Evolutionary conservation across 1,139 yeast genomes (phyloP), one percentile per base, ranked within the genome.

Genomic region (Meyerozyma smithsonii): DNA sequence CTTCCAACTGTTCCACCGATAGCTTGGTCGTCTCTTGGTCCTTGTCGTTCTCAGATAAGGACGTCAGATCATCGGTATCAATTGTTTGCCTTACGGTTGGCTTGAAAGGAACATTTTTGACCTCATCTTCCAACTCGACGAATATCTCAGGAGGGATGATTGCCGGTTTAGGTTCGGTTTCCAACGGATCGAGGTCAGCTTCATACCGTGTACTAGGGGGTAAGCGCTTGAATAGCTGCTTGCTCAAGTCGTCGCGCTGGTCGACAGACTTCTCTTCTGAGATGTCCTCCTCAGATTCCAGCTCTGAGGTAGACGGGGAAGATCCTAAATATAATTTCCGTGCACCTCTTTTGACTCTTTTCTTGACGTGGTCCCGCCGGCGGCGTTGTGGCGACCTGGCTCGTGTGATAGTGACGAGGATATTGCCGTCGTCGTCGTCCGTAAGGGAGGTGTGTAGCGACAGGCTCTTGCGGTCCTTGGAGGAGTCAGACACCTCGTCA

Each of bases 401-500:
- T 3, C 46, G 19, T n/a, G 36, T 36, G 8, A 41, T 43, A 26
- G 35, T 36, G 39, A 44, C 35, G 11, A 46, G 35, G 11, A 12
- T n/a, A 5, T 26, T 26, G 23, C 21, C 21, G 28, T 40, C 46
- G 21, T 43, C 46, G 19, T 46, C 41, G 10, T 43, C 46, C 11
- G 39, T 41, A 14, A 44, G 37, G 15, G 36, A 38, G 2, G 42
- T 25, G 4, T 40, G 32, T 4, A 45, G 36, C 19, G 43, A 39
- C 42, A 38, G 44, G 38, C 42, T 44, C 37, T 16, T 42, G 36
- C 35, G 5, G 6, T 30, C 34, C 12, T 30, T 30, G n/a, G 34
- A 30, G n/a, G 21, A 16, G 5, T 43, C 47, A 15, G 44, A 43
- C 19, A 38, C 37, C 25, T 42, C 40, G 8, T 45, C 52, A n/a